Conservation (phyloP, 805 yeast species). For the Candida pseudofarinosa region DNA sequence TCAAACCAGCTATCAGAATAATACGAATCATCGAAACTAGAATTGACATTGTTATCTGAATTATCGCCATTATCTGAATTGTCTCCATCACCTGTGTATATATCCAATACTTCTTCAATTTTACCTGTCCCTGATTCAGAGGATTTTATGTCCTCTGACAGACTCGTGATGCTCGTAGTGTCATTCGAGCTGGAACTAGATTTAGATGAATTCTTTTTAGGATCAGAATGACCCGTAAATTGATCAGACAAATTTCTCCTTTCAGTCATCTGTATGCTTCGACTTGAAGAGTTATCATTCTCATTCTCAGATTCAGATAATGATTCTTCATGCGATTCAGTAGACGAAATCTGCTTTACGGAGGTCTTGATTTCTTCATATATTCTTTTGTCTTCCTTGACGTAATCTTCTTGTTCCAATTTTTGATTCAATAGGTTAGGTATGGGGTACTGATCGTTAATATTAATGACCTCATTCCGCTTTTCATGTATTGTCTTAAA, state of each 20-base stretch:
- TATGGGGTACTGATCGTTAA: neutral
- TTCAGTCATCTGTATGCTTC: neutral
- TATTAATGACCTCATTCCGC: neutral
- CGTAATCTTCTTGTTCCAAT: neutral
- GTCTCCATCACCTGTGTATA: neutral
- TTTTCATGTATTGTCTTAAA: neutral
- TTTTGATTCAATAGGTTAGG: neutral
- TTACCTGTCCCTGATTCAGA: neutral
- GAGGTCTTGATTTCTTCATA: conserved; percentile 1
- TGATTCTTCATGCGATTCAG: neutral
- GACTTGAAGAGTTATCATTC: too few relatives aligned
- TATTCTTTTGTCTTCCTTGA: conserved; percentile 3
- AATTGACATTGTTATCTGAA: neutral
- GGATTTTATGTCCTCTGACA: neutral
- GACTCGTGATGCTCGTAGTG: neutral
- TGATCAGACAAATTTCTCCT: neutral
- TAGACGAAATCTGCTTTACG: neutral
- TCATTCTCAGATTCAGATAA: neutral
- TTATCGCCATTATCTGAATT: neutral
- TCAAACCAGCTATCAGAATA: conserved; percentile 13
- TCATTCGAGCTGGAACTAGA: neutral
- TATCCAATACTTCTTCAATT: conserved; percentile 1
- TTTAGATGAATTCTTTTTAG: neutral
- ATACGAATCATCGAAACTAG: conserved; percentile 8
- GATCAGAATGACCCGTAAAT: neutral